Evolutionary conservation across 2,329 filamentous ascomycete genomes (phyloP).

Genomic region (Zopfia rhizophila): DNA sequence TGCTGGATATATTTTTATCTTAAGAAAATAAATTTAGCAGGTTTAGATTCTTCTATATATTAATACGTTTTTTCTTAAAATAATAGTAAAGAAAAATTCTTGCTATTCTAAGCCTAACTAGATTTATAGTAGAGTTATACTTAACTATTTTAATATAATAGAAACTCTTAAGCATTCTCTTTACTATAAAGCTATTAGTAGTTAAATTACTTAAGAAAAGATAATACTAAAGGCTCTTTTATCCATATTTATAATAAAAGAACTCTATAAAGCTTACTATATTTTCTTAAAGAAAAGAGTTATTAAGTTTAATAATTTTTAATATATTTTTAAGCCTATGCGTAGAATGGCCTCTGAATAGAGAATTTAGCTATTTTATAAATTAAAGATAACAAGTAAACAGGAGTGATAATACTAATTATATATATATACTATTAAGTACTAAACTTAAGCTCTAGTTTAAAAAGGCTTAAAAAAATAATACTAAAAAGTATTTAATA

Average conservation of each 20-base stretch:
- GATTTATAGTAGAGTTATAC: too few species aligned
- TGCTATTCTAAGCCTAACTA: too few species aligned
- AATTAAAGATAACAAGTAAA: constrained; percentile 5
- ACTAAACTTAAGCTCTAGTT: constrained; percentile 11
- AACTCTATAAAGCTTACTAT: constrained; percentile 13
- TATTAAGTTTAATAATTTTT: constrained; percentile 10
- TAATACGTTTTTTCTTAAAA: too few species aligned
- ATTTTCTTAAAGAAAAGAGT: constrained; percentile 14
- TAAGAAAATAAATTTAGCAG: too few species aligned
- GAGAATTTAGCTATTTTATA: constrained; percentile 8
- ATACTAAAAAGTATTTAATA: too few species aligned
- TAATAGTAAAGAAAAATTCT: too few species aligned
- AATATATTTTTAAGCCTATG: constrained; percentile 5
- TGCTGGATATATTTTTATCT: too few species aligned
- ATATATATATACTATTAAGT: constrained; percentile 11
- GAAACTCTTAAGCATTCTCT: constrained; percentile 9
- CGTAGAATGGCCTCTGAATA: constrained; percentile 7
- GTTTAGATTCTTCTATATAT: too few species aligned
- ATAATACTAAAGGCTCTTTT: constrained; percentile 6
- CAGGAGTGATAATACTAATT: constrained; percentile 1
- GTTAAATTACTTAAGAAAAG: constrained; percentile 1
- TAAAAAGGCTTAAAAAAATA: constrained; percentile 2
- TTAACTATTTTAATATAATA: too few species aligned
- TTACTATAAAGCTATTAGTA: neutral
- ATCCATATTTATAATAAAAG: constrained; percentile 6